Conservation (phyloP, 2,329 filamentous ascomycete species). For the Aspergillus candidus region DNA sequence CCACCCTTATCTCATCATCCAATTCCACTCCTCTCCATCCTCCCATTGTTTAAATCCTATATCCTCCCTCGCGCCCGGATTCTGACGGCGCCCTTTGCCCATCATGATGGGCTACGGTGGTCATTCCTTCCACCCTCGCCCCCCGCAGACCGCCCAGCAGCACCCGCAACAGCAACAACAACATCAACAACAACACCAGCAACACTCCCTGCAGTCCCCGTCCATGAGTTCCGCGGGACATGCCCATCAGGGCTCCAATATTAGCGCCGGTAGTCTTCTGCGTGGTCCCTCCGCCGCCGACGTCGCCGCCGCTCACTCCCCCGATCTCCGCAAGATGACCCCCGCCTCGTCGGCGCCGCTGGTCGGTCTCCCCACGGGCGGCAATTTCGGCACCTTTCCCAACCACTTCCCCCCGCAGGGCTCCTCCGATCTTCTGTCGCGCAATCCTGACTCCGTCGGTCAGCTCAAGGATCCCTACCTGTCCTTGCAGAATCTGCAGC, state of each 20-base stretch:
- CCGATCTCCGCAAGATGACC: conserved; percentile 30
- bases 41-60: too few relatives aligned
- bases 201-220: conserved; percentile 25
- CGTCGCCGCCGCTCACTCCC: conserved; percentile 20
- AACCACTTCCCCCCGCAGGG: conserved; percentile 24
- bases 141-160: conserved; percentile 16
- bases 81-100: too few relatives aligned
- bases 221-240: conserved; percentile 21
- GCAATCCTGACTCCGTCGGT: conserved; percentile 23
- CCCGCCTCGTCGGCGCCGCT: conserved; percentile 25
- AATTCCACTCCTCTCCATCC: too few relatives aligned
- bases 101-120: conserved; percentile 33
- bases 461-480: conserved; percentile 21
- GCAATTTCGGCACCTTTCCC: conserved; percentile 23
- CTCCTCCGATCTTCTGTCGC: conserved; percentile 24
- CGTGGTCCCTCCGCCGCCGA: conserved; percentile 23
- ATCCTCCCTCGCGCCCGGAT: too few relatives aligned
- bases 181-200: conserved; percentile 19
- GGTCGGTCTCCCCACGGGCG: conserved; percentile 23
- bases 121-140: conserved; percentile 22
- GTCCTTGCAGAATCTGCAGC: conserved; percentile 25
- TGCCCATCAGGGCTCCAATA: conserved; percentile 23
- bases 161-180: conserved; percentile 19
- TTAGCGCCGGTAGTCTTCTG: conserved; percentile 22
- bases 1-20: too few relatives aligned